Percentiles rank a stretch among this genome's conserved stretches.
These are phyloP conservation scores for Leccinum rimulosum DNA, from an alignment of 768 basidiomycete genomes.

Conservation along the genomic window DNA sequence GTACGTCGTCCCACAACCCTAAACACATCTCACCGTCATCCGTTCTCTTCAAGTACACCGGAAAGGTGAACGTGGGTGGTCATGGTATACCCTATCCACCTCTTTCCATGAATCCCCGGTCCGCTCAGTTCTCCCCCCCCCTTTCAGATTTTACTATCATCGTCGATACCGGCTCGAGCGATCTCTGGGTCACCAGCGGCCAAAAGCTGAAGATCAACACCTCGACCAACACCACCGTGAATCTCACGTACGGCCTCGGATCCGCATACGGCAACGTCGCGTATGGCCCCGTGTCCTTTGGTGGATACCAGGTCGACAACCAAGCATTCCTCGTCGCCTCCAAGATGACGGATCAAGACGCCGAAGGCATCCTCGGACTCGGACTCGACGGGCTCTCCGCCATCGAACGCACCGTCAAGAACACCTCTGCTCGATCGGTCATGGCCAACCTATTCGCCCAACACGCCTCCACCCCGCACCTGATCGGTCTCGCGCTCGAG, in stretches of 20 bases:
- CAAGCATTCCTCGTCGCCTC: conserved; percentile 28
- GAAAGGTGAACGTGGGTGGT: conserved; percentile 30
- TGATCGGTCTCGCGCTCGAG: conserved; percentile 43
- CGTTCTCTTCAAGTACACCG: conserved; percentile 22
- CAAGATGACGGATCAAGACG: conserved; percentile 12
- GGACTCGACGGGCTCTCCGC: conserved; percentile 26
- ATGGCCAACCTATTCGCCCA: conserved; percentile 41
- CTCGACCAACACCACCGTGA: conserved; percentile 30
- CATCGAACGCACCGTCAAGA: conserved; percentile 20
- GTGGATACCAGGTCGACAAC: conserved; percentile 28
- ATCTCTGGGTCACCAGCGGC: conserved; percentile 24
- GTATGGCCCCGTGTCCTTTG: conserved; percentile 37
- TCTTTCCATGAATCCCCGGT: not conserved
- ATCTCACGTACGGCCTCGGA: conserved; percentile 40
- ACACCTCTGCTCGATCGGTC: conserved; percentile 25
- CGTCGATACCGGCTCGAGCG: conserved; percentile 32
- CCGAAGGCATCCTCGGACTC: conserved; percentile 28
- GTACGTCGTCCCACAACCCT: conserved; percentile 11
- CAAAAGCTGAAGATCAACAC: conserved; percentile 28
- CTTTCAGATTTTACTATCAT: conserved; percentile 26
- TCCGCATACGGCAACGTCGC: conserved; percentile 35
- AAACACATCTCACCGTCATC: not conserved
- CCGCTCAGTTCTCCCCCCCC: not conserved
- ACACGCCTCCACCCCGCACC: conserved; percentile 33
- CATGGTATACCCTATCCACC: conserved; percentile 18